phyloP scores from a whole-genome alignment of 108 stramenopile genomes.

The Pelagomonas calceolata region DNA sequence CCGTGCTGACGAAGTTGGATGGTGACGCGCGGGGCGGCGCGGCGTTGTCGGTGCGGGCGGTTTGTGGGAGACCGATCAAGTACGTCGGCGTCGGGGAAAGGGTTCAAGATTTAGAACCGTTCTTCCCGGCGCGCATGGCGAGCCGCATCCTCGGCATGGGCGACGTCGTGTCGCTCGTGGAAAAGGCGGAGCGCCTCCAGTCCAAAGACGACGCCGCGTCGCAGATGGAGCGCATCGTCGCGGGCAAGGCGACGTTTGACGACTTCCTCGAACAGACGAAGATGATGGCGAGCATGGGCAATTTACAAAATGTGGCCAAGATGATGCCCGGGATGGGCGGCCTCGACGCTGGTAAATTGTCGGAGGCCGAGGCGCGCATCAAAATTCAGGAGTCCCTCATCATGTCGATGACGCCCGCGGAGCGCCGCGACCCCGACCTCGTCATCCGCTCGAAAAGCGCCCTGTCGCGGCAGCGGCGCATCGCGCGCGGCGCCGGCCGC shows the following conservation, averaged over 20 bases:
- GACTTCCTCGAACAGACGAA: slow-evolving; percentile 75
- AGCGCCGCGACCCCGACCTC: slow-evolving; percentile 70
- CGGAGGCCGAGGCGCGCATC: slow-evolving; percentile 55
- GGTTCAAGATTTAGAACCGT: slow-evolving; percentile 76
- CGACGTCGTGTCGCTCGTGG: slow-evolving; percentile 83
- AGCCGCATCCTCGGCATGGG: slow-evolving; percentile 90
- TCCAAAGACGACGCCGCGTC: slow-evolving; percentile 65
- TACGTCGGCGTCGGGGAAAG: slow-evolving; percentile 89
- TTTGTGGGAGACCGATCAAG: slow-evolving; percentile 88
- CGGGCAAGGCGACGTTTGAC: slow-evolving; percentile 80
- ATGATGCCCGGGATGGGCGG: slow-evolving; percentile 87
- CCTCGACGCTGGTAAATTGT: slow-evolving; percentile 49
- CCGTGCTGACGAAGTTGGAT: slow-evolving; percentile 85
- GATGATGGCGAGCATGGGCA: slow-evolving; percentile 74
- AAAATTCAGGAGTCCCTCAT: slow-evolving; percentile 79
- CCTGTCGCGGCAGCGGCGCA: slow-evolving; percentile 53
- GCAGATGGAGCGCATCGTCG: slow-evolving; percentile 75
- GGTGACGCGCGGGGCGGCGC: slow-evolving; percentile 88
- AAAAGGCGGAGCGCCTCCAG: slow-evolving; percentile 80
- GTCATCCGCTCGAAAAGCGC: slow-evolving; percentile 65
- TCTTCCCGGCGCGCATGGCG: slow-evolving; percentile 94
- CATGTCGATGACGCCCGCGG: slow-evolving; percentile 75
- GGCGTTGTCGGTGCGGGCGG: slow-evolving; percentile 79
- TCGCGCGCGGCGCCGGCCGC: slow-evolving; percentile 67
- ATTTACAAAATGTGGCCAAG: slow-evolving; percentile 73